Conservation (phyloP, 2,329 filamentous ascomycete species). For the Coleophoma eucalyptorum region DNA sequence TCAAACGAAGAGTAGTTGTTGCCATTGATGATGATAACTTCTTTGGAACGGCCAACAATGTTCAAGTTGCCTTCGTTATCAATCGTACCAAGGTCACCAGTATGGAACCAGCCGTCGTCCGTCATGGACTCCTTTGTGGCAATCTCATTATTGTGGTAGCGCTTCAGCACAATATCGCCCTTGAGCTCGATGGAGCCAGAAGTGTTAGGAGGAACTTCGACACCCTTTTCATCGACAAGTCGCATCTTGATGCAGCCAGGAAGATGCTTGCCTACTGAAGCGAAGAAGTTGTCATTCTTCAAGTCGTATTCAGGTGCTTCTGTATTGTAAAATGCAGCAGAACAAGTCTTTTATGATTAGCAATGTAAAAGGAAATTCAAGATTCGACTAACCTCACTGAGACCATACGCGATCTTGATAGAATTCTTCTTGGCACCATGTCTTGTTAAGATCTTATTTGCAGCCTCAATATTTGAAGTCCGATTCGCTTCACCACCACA, state of each 20-base stretch:
- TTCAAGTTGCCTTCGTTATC: background rate
- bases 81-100: background rate
- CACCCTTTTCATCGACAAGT: background rate
- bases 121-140: background rate
- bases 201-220: background rate
- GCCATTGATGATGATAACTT: background rate
- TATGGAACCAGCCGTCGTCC: background rate
- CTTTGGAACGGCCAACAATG: background rate
- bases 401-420: background rate
- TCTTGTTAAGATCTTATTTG: background rate
- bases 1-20: background rate
- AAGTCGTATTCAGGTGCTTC: background rate
- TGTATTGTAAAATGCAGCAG: background rate
- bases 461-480: background rate
- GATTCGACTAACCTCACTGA: background rate
- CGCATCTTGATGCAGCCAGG: background rate
- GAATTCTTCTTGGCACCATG: background rate
- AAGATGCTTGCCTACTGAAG: background rate
- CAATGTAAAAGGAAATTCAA: background rate
- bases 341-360: background rate
- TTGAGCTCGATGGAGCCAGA: background rate
- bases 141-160: background rate
- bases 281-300: background rate
- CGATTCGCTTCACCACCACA: background rate
- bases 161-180: background rate